phyloP scores from a whole-genome alignment of 1,139 yeast species.

The Zygosaccharomyces sapae region DNA sequence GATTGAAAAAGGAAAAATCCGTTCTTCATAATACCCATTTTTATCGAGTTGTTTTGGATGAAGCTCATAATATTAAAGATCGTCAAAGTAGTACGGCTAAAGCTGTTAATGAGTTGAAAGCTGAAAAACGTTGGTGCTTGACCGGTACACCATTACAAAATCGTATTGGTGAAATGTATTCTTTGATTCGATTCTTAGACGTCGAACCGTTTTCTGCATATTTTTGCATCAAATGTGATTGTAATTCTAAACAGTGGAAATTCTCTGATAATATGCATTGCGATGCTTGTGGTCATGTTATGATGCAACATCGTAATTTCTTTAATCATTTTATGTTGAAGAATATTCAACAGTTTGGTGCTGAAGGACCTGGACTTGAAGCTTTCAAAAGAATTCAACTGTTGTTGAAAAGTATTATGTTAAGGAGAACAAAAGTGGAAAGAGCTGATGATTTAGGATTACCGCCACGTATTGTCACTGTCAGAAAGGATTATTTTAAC shows the following conservation, averaged over 20 bases:
- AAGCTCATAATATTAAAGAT: conserved; percentile 96
- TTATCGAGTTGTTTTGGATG: conserved; percentile 85
- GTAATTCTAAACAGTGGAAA: conserved; percentile 75
- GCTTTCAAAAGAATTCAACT: conserved; percentile 75
- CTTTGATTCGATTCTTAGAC: conserved; percentile 76
- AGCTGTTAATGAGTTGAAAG: conserved; percentile 71
- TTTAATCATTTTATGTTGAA: conserved; percentile 93
- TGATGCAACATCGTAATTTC: conserved; percentile 91
- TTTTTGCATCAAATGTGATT: conserved; percentile 86
- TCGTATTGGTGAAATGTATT: conserved; percentile 92
- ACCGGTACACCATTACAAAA: conserved; percentile 97
- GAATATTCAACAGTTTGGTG: conserved; percentile 81
- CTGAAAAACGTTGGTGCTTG: conserved; percentile 80
- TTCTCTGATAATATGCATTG: conserved; percentile 81
- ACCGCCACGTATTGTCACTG: conserved; percentile 90
- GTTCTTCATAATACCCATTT: conserved; percentile 71
- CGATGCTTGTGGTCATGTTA: conserved; percentile 81
- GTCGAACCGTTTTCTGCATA: conserved; percentile 83
- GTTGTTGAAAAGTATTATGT: conserved; percentile 73
- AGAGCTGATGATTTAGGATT: conserved; percentile 95
- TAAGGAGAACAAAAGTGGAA: conserved; percentile 90
- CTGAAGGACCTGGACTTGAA: conserved; percentile 71
- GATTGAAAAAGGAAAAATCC: conserved; percentile 69
- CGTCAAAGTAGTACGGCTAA: conserved; percentile 89
- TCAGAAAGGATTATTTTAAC: conserved; percentile 79